These are phyloP conservation scores for Leucoagaricus sp. DNA, from an alignment of 1,284 basidiomycete species.

Conservation along the genomic window DNA sequence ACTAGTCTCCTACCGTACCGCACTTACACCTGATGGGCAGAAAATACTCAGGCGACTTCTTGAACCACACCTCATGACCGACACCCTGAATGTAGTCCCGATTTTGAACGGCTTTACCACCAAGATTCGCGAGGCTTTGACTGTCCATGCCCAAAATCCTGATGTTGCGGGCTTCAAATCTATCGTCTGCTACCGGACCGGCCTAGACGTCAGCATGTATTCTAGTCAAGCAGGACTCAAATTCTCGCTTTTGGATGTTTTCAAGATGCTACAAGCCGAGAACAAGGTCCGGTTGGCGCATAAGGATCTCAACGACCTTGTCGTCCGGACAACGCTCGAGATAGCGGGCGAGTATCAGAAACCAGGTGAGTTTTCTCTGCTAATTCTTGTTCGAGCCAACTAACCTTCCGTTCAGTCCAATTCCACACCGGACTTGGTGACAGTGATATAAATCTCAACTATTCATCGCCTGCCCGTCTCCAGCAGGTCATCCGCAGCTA, in stretches of 20 bases:
- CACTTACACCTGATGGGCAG: slow-evolving; percentile 15
- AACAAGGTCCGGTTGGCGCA: slow-evolving; percentile 53
- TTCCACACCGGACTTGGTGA: slow-evolving; percentile 83
- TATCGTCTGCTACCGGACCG: slow-evolving; percentile 73
- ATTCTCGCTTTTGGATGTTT: slow-evolving; percentile 30
- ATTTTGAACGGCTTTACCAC: slow-evolving; percentile 36
- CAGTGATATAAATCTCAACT: slow-evolving; percentile 60
- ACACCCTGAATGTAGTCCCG: slow-evolving; percentile 21
- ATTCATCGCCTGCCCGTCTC: slow-evolving; percentile 63
- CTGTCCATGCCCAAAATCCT: slow-evolving; percentile 37
- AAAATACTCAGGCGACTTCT: slow-evolving; percentile 27
- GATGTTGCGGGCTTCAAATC: slow-evolving; percentile 75
- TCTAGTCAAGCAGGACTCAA: slow-evolving; percentile 28
- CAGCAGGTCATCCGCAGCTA: slow-evolving; percentile 67
- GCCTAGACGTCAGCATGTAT: slow-evolving; percentile 49
- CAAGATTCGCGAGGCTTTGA: slow-evolving; percentile 35
- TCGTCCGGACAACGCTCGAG: slow-evolving; percentile 56
- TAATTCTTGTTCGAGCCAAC: not conserved
- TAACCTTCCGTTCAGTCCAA: slow-evolving; percentile 48
- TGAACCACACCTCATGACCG: slow-evolving; percentile 14
- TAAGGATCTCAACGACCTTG: slow-evolving; percentile 64
- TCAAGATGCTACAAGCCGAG: slow-evolving; percentile 30
- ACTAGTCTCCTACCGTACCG: not conserved
- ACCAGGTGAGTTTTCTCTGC: slow-evolving; percentile 46
- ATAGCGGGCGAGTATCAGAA: slow-evolving; percentile 53